Base-by-base conservation (phyloP, 2,329 filamentous ascomycete species). In the Cercospora sojina region DNA sequence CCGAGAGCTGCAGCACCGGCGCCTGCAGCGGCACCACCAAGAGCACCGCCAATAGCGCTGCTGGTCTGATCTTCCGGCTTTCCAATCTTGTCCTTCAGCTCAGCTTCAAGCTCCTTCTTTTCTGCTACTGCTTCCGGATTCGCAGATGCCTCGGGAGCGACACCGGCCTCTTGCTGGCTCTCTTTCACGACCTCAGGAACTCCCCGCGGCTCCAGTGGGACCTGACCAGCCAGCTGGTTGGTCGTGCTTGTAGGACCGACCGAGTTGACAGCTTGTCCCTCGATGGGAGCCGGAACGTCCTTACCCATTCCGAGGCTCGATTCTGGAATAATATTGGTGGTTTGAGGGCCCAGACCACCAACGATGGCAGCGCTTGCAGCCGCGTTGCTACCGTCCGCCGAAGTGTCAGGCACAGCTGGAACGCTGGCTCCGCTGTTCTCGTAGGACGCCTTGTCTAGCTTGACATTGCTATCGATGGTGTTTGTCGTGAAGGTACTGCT, bases 381-480 rank as follows among this genome's bases (percentile, higher is more conserved):
- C 56, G 56, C 41, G 41, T 59, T 31, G 13, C 41, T 47, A 7
- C 57, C 53, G 13, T 29, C 29, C 10, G 57, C 57, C n/a, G 81
- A 75, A 25, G 82, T 80, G n/a, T 83, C 78, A 29, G 81, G 79
- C 12, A 84, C 75, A 35, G 82, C 71, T 38, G 78, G 78, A 66
- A 80, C 78, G 27, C 75, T 74, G 65, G 88, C 85, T 74, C 90
- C 90, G 70, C 89, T 88, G 79, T 91, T 91, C 78, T 96, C 90
- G 79, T 97, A 98, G 1, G 92, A 94, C 72, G 88, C 91, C 78
- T 92, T 86, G 77, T 97, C 93, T 20, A 91, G 86, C 74, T 81
- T 83, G 38, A 83, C 84, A 27, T 83, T 86, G 70, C 85, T 87
- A 49, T 89, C 87, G 75, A 97, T 86, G 59, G 92, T 89, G 78